Percentiles rank a stretch among this genome's conserved stretches.
Conservation (phyloP, 2,329 filamentous ascomycete genomes). For the Aspergillus tanneri region DNA sequence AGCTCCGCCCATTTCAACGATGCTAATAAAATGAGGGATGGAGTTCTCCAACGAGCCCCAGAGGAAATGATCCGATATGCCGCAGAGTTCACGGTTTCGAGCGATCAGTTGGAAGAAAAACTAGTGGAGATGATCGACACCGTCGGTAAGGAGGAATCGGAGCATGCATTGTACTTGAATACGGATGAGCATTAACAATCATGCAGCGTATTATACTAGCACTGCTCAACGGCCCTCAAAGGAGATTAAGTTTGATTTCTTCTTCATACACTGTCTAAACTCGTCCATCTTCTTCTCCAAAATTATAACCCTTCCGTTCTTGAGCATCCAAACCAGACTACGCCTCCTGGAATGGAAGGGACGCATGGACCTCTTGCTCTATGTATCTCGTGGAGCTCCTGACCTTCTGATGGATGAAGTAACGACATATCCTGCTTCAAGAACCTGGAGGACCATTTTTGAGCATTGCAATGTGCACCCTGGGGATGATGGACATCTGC, state of each 20-base stretch:
- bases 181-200: neutral
- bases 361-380: slow-evolving; percentile 70
- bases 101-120: slow-evolving; percentile 58
- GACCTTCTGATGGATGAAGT: slow-evolving; percentile 61
- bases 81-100: slow-evolving; percentile 57
- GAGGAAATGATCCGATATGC: slow-evolving; percentile 64
- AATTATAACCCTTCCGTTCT: slow-evolving; percentile 59
- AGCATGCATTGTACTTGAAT: neutral
- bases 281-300: slow-evolving; percentile 69
- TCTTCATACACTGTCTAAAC: slow-evolving; percentile 75
- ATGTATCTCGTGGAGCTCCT: slow-evolving; percentile 66
- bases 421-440: slow-evolving; percentile 56
- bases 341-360: slow-evolving; percentile 81
- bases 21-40: slow-evolving; percentile 65
- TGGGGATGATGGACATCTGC: slow-evolving; percentile 75
- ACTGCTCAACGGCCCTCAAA: slow-evolving; percentile 66
- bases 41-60: slow-evolving; percentile 62
- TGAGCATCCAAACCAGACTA: slow-evolving; percentile 64
- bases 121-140: slow-evolving; percentile 70
- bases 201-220: slow-evolving; percentile 54
- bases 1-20: slow-evolving; percentile 54
- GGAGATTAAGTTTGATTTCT: slow-evolving; percentile 77
- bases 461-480: slow-evolving; percentile 47
- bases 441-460: slow-evolving; percentile 49
- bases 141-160: slow-evolving; percentile 40